Evolutionary conservation across 352 stramenopile species (phyloP), one percentile per base, ranked within the genome.

Genomic region (Phytopythium boreale): DNA sequence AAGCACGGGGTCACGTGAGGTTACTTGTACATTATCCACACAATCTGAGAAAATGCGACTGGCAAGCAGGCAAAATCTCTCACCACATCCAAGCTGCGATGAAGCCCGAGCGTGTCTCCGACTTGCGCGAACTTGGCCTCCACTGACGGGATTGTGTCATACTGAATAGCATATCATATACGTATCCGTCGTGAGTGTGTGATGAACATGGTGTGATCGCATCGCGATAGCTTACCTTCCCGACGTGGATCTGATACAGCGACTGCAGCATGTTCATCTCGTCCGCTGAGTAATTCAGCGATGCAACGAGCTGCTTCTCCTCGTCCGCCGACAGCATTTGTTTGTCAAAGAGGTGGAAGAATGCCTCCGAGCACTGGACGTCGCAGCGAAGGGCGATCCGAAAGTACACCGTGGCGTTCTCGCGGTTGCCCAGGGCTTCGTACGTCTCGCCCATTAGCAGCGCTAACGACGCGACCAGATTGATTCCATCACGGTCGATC

Each of bases 341-440:
- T 71, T 95, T 94, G 24, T 96, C 86, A 26, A 93, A 82, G 34
- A 96, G 71, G 59, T 92, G 80, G 63, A 90, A 92, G 57, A 96
- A 96, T 15, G 88, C 86, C 57, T 95, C 85, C 1, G 79, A 79
- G 66, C 88, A 96, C 31, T 89, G 79, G 12, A 96, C 87, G 51
- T 97, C 89, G 61, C 87, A 96, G 5, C 78, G 75, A 50, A 97
- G 61, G 22, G 89, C 84, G 10, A 90, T 72, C 10, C 75, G 70
- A 56, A 88, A 97, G 73, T 90, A 96, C 2, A 87, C 53, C 0
- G 80, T 74, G 7, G 89, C 89, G 47, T 88, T 93, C 39, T 95
- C 87, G 36, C 83, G 83, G 49, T 96, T 95, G 4, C 90, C 89
- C 24, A 95, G 67, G 1, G 82, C 80, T 63, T 96, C 88, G 58